Conservation (phyloP, 1,284 basidiomycete species). For the Pulchroboletus neoregius region DNA sequence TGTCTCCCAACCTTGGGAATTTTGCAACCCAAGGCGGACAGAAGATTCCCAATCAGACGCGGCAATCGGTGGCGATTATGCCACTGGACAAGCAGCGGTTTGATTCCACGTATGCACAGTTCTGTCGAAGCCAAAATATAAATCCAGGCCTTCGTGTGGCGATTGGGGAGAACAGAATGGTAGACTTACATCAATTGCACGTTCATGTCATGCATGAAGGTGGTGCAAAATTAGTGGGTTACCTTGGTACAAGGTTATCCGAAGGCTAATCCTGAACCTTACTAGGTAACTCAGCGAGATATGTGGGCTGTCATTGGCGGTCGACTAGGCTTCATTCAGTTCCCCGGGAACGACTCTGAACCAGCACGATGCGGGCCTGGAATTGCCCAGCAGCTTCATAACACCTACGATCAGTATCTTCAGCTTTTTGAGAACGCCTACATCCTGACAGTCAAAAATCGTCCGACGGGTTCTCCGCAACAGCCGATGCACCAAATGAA, state of each 20-base stretch:
- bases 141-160: slow-evolving; percentile 41
- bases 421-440: slow-evolving; percentile 55
- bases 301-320: slow-evolving; percentile 64
- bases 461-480: slow-evolving; percentile 16
- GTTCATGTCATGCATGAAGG: slow-evolving; percentile 52
- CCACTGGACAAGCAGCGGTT: slow-evolving; percentile 51
- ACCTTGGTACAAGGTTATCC: not conserved
- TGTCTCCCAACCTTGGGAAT: slow-evolving; percentile 28
- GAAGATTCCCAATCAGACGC: slow-evolving; percentile 22
- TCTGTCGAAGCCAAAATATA: slow-evolving; percentile 39
- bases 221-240: slow-evolving; percentile 47
- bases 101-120: slow-evolving; percentile 46
- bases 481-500: slow-evolving; percentile 18
- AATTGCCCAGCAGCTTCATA: slow-evolving; percentile 54
- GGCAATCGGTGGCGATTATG: slow-evolving; percentile 23
- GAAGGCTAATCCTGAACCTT: slow-evolving; percentile 2
- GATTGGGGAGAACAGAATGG: slow-evolving; percentile 45
- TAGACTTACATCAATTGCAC: slow-evolving; percentile 60
- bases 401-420: slow-evolving; percentile 59
- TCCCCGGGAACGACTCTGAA: slow-evolving; percentile 52
- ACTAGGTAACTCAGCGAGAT: slow-evolving; percentile 55
- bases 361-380: slow-evolving; percentile 57
- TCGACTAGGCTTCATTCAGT: slow-evolving; percentile 57
- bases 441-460: slow-evolving; percentile 32
- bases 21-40: slow-evolving; percentile 24